Evolutionary conservation across 768 basidiomycete genomes (phyloP).

Genomic region (Lentinula boryana): DNA sequence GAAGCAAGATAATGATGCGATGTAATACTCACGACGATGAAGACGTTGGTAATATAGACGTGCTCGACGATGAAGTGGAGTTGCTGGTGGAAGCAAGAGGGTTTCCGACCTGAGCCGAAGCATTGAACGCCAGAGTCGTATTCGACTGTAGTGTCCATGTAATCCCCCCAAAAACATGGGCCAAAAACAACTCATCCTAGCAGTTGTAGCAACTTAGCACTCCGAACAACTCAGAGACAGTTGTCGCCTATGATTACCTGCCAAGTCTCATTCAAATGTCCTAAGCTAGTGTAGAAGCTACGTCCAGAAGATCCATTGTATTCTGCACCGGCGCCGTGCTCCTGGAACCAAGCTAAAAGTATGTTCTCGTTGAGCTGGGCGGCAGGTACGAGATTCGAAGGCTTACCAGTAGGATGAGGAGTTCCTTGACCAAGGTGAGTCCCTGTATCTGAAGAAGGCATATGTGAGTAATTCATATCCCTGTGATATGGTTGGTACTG

Average conservation of each 20-base stretch:
- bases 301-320: slow-evolving; percentile 49
- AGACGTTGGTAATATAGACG: not conserved
- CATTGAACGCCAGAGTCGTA: slow-evolving; percentile 65
- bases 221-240: not conserved
- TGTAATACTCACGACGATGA: not conserved
- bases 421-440: slow-evolving; percentile 55
- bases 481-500: slow-evolving; percentile 8
- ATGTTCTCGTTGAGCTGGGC: not conserved
- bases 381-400: not conserved
- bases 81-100: slow-evolving; percentile 16
- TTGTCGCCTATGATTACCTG: slow-evolving; percentile 32
- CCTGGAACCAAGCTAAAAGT: slow-evolving; percentile 75
- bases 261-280: slow-evolving; percentile 79
- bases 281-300: slow-evolving; percentile 81
- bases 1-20: not conserved
- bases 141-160: slow-evolving; percentile 66
- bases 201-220: not conserved
- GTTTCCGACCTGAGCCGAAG: slow-evolving; percentile 55
- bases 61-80: not conserved
- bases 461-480: not conserved
- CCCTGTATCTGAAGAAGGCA: slow-evolving; percentile 32
- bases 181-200: slow-evolving; percentile 62
- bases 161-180: slow-evolving; percentile 72
- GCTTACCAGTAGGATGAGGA: slow-evolving; percentile 73
- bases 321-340: slow-evolving; percentile 61